Evolutionary conservation across 345 rosid genomes (phyloP).

Genomic region (Pugionium dolabratum): DNA sequence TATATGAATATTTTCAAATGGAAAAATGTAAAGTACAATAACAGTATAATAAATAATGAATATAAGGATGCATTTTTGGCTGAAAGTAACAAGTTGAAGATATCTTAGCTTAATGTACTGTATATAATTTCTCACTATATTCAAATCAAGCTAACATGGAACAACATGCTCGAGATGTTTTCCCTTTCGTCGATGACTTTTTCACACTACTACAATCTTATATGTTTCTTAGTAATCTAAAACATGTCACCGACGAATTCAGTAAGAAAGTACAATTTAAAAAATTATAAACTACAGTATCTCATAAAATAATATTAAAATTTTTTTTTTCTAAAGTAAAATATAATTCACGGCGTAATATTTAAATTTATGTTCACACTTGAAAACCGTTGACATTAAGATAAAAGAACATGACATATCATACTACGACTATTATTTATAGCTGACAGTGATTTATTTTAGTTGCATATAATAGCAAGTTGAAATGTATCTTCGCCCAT

Average conservation of each 20-base stretch:
- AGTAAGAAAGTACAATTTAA: not conserved
- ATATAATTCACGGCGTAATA: not conserved
- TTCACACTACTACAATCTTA: constrained; percentile 15
- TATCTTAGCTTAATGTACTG: constrained; percentile 13
- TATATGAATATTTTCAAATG: too few species aligned
- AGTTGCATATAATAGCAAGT: constrained; percentile 19
- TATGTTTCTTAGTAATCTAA: not conserved
- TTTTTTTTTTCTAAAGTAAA: not conserved
- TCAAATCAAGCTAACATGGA: constrained; percentile 30
- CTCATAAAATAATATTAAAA: not conserved
- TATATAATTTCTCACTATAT: constrained; percentile 1
- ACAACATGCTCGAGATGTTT: constrained; percentile 36
- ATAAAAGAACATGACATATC: constrained; percentile 26
- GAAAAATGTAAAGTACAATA: too few species aligned
- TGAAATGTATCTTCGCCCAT: constrained; percentile 25
- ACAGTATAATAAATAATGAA: not conserved
- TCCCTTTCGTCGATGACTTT: constrained; percentile 28
- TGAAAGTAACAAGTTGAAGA: constrained; percentile 14
- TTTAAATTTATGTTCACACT: constrained; percentile 9
- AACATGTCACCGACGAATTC: constrained; percentile 17
- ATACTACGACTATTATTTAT: constrained; percentile 5
- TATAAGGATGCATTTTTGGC: not conserved
- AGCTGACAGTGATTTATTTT: constrained; percentile 2
- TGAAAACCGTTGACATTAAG: constrained; percentile 31
- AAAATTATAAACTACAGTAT: constrained; percentile 16